phyloP scores from a whole-genome alignment of 306 rosid species.

The Acmispon strigosus region DNA sequence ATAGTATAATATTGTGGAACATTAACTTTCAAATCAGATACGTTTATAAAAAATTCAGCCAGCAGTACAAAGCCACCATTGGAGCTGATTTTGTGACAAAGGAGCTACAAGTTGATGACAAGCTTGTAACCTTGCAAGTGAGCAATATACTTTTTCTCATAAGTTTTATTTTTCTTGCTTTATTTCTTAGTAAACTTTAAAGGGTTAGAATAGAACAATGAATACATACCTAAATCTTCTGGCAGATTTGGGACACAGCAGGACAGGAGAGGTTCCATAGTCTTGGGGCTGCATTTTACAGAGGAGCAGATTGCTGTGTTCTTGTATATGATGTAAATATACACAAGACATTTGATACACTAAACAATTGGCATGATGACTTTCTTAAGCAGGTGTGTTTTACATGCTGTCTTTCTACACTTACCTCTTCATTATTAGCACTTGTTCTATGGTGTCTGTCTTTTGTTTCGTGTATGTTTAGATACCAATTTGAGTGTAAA shows the following conservation, averaged over 20 bases:
- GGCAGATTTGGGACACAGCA: conserved; percentile 97
- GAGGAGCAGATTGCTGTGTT: conserved; percentile 96
- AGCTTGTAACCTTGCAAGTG: conserved; percentile 79
- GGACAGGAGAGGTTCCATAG: conserved; percentile 93
- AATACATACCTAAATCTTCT: not conserved
- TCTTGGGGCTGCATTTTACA: conserved; percentile 76
- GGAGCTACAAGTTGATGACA: conserved; percentile 70
- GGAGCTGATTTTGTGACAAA: conserved; percentile 98
- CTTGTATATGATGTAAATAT: conserved; percentile 78
- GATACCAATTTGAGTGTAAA: too few relatives aligned
- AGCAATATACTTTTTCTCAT: conserved; percentile 3
- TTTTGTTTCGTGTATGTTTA: not conserved
- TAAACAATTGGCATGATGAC: conserved; percentile 78
- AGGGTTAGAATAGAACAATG: not conserved
- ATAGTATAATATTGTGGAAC: conserved; percentile 10
- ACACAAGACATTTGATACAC: conserved; percentile 55
- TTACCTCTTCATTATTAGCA: not conserved
- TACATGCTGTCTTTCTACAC: not conserved
- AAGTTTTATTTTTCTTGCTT: not conserved
- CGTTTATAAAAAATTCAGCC: conserved; percentile 62
- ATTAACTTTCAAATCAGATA: conserved; percentile 56
- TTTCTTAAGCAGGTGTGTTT: conserved; percentile 71
- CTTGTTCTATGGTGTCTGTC: not conserved
- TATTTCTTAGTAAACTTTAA: not conserved
- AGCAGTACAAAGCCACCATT: conserved; percentile 78